Evolutionary conservation across 306 rosid species (phyloP).

Genomic region (Prosopis cineraria): DNA sequence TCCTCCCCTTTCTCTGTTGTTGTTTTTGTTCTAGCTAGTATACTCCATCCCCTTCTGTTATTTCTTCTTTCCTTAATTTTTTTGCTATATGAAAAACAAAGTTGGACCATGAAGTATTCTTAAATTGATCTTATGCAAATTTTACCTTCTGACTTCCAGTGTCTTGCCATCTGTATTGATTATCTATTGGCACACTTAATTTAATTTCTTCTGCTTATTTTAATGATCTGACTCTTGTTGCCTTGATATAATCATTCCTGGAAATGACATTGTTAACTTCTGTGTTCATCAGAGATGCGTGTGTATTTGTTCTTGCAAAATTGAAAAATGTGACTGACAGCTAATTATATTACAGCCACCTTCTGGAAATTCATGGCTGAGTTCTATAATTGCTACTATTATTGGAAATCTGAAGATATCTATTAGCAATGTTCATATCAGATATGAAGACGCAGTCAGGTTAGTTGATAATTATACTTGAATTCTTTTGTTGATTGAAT

Average conservation of each 20-base stretch:
- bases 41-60: too few species aligned
- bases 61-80: too few species aligned
- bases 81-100: too few species aligned
- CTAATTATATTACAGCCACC: constrained; percentile 62
- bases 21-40: too few species aligned
- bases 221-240: background rate
- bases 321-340: constrained; percentile 27
- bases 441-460: constrained; percentile 96
- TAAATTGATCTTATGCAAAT: constrained; percentile 5
- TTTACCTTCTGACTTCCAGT: background rate
- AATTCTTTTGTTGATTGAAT: constrained; percentile 18
- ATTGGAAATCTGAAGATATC: constrained; percentile 93
- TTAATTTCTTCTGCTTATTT: background rate
- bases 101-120: background rate
- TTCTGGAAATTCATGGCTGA: constrained; percentile 86
- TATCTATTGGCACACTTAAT: background rate
- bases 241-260: background rate
- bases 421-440: constrained; percentile 89
- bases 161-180: background rate
- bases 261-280: background rate
- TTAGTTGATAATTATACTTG: constrained; percentile 40
- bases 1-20: too few species aligned
- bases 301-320: background rate
- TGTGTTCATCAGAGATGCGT: background rate
- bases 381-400: constrained; percentile 86